A percentile compares a stretch with the other conserved stretches of the same genome.
phyloP scores from a whole-genome alignment of 257 asterid genomes.

The Perilla frutescens region DNA sequence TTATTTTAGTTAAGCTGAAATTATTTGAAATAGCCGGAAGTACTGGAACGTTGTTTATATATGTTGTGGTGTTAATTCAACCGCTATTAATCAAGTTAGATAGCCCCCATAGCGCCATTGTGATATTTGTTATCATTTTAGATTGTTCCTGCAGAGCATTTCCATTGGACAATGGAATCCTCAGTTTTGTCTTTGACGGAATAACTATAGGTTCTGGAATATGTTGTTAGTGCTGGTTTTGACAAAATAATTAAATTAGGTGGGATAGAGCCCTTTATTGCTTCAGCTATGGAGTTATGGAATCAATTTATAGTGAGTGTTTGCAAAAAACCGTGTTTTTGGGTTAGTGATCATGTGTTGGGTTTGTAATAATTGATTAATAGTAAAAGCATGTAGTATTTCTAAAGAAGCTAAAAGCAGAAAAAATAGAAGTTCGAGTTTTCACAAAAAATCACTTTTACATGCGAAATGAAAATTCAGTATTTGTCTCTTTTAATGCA shows the following conservation, averaged over 20 bases:
- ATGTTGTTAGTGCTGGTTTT: slow-evolving; percentile 4
- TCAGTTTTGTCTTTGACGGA: background rate
- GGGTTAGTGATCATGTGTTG: background rate
- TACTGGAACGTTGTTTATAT: background rate
- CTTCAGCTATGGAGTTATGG: background rate
- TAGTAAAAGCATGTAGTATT: background rate
- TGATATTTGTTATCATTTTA: background rate
- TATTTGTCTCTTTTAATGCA: background rate
- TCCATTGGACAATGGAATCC: background rate
- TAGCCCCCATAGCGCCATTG: background rate
- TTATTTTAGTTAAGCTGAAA: slow-evolving; percentile 5
- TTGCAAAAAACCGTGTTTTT: background rate
- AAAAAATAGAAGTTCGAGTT: background rate
- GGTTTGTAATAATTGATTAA: background rate
- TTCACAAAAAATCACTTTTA: background rate
- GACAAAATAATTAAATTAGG: background rate
- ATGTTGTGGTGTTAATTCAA: background rate
- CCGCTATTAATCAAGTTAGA: slow-evolving; percentile 16
- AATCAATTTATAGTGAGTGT: background rate
- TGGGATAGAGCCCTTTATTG: background rate
- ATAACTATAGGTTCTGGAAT: background rate
- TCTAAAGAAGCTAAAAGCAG: background rate
- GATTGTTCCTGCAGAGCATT: background rate
- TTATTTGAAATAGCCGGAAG: slow-evolving; percentile 29
- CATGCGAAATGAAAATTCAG: background rate